These are phyloP conservation scores for Claviceps digitariae DNA, from an alignment of 2,329 filamentous ascomycete species.

Conservation along the genomic window DNA sequence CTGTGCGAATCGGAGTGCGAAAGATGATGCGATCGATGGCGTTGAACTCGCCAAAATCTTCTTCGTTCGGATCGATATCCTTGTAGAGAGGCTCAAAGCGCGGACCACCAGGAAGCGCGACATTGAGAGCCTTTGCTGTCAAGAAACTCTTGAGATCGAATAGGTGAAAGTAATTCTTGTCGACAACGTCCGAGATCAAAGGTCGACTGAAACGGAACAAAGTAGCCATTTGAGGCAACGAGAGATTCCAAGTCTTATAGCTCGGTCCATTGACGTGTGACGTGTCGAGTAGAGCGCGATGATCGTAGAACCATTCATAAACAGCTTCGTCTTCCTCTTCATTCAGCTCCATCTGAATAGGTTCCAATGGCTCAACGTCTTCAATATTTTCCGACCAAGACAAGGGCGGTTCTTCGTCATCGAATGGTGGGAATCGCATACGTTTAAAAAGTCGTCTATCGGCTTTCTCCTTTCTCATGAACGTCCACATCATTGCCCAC, in stretches of 20 bases:
- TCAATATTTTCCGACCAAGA: slow-evolving; percentile 99
- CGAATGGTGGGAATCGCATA: slow-evolving; percentile 97
- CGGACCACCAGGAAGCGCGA: slow-evolving; percentile 92
- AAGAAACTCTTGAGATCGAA: slow-evolving; percentile 93
- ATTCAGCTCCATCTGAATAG: slow-evolving; percentile 96
- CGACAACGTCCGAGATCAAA: slow-evolving; percentile 78
- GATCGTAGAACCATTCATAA: slow-evolving; percentile 96
- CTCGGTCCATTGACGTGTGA: slow-evolving; percentile 90
- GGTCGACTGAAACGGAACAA: slow-evolving; percentile 86
- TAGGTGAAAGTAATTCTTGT: slow-evolving; percentile 96
- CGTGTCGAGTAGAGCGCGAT: slow-evolving; percentile 79
- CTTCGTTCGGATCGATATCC: slow-evolving; percentile 95
- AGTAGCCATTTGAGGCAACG: slow-evolving; percentile 88
- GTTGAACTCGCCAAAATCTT: slow-evolving; percentile 99
- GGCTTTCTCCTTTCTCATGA: slow-evolving; percentile 95
- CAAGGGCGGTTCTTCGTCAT: slow-evolving; percentile 93
- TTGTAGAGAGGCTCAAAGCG: slow-evolving; percentile 97
- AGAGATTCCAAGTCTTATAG: slow-evolving; percentile 92
- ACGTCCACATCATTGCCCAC: slow-evolving; percentile 99
- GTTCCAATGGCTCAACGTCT: slow-evolving; percentile 92
- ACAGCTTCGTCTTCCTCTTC: slow-evolving; percentile 85
- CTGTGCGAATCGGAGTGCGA: slow-evolving; percentile 83
- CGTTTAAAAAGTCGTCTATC: slow-evolving; percentile 93
- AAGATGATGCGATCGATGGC: slow-evolving; percentile 99
- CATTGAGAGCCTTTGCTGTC: slow-evolving; percentile 92